phyloP scores from a whole-genome alignment of 2,329 filamentous ascomycete species.

The Calonectria pseudoturangicola region DNA sequence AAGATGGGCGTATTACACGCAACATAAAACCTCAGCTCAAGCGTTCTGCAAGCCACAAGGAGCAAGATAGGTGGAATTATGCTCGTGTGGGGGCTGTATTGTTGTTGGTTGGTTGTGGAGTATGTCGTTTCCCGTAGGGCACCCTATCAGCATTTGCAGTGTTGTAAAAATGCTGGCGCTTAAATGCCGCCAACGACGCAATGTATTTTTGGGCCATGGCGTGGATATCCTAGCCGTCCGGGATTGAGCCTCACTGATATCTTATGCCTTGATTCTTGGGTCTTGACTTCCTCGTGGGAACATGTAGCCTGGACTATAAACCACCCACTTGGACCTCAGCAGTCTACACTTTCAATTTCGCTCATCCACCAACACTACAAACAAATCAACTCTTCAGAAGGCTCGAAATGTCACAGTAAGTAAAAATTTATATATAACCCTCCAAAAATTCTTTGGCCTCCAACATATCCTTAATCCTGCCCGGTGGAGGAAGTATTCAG shows the following conservation, averaged over 20 bases:
- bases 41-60: conserved; percentile 6
- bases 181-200: background rate
- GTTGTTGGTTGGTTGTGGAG: conserved; percentile 6
- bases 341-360: background rate
- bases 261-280: no score
- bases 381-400: no score
- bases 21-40: background rate
- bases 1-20: background rate
- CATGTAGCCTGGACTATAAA: conserved; percentile 9
- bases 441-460: no score
- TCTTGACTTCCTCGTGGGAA: background rate
- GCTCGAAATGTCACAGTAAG: conserved; percentile 6
- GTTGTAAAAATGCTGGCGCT: background rate
- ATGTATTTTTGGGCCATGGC: conserved; percentile 2
- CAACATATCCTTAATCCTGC: background rate
- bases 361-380: no score
- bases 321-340: background rate
- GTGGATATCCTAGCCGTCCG: background rate
- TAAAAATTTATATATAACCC: background rate
- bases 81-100: background rate
- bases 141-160: conserved; percentile 1
- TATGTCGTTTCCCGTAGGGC: background rate
- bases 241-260: background rate
- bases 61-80: background rate
- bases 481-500: background rate